Conservation (phyloP, 805 yeast species). For the Suhomyces faveliae region DNA sequence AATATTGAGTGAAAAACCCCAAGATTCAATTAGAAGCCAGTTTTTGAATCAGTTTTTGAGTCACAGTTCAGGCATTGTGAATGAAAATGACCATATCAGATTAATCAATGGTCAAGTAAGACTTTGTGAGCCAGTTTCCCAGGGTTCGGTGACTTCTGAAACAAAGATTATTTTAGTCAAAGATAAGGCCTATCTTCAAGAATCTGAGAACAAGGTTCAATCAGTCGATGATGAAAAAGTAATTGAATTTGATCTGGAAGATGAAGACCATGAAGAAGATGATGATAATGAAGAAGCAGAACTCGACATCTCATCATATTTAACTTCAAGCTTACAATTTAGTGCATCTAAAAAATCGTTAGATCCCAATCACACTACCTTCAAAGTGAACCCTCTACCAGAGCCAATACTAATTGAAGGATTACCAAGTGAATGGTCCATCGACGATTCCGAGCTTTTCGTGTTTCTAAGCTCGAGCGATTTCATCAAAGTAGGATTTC, state of each 20-base stretch:
- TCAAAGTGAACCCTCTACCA: constrained; percentile 29
- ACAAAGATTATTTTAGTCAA: constrained; percentile 59
- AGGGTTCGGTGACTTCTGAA: constrained; percentile 50
- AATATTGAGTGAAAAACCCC: constrained; percentile 31
- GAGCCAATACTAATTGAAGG: constrained; percentile 24
- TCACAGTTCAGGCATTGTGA: constrained; percentile 26
- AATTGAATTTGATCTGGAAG: constrained; percentile 6
- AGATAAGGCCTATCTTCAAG: constrained; percentile 11
- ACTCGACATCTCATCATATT: constrained; percentile 33
- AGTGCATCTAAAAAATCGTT: constrained; percentile 4
- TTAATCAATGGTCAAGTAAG: constrained; percentile 49
- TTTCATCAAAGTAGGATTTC: constrained; percentile 50
- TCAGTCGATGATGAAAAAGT: constrained; percentile 2
- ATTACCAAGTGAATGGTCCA: constrained; percentile 21
- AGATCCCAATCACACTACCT: constrained; percentile 7
- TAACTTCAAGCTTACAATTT: constrained; percentile 27
- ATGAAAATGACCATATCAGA: constrained; percentile 44
- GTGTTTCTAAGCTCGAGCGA: constrained; percentile 46
- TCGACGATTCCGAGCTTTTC: constrained; percentile 40
- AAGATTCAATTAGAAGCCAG: constrained; percentile 32
- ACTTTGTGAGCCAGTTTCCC: constrained; percentile 71
- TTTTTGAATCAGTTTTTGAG: constrained; percentile 25
- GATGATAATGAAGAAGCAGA: constrained; percentile 6
- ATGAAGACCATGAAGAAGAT: not conserved
- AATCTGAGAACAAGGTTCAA: constrained; percentile 2